These are phyloP conservation scores for Monilinia polystroma DNA, from an alignment of 2,329 filamentous ascomycete species.

Conservation along the genomic window DNA sequence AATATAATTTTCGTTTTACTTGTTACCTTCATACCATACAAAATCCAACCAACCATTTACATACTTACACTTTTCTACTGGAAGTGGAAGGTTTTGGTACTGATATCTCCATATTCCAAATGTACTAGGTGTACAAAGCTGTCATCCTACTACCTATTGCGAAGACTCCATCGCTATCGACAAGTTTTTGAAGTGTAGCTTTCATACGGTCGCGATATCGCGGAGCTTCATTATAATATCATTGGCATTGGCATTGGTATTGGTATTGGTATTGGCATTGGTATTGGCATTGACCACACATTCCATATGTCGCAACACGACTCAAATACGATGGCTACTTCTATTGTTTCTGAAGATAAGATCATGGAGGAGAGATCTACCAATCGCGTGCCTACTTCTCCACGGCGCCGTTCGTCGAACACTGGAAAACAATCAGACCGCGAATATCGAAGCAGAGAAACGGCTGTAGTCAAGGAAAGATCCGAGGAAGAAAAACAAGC, in stretches of 20 bases:
- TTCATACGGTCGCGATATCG: not conserved
- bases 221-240: not conserved
- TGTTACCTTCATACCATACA: too few species aligned
- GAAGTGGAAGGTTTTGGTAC: too few species aligned
- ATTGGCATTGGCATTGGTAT: too few species aligned
- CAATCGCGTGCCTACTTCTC: slow-evolving; percentile 28
- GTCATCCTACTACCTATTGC: not conserved
- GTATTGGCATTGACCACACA: not conserved
- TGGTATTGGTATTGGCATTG: too few species aligned
- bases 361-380: slow-evolving; percentile 24
- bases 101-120: not conserved
- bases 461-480: slow-evolving; percentile 39
- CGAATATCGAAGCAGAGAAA: slow-evolving; percentile 26
- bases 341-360: slow-evolving; percentile 29
- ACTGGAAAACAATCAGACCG: slow-evolving; percentile 25
- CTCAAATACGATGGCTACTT: not conserved
- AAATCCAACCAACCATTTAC: too few species aligned
- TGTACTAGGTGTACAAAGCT: not conserved
- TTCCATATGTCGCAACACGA: not conserved
- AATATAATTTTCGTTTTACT: too few species aligned
- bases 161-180: not conserved
- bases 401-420: slow-evolving; percentile 34
- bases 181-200: slow-evolving; percentile 4
- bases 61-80: too few species aligned
- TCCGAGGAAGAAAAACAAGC: slow-evolving; percentile 84